phyloP scores from a whole-genome alignment of 768 basidiomycete genomes.

The Tulasnella sp. region DNA sequence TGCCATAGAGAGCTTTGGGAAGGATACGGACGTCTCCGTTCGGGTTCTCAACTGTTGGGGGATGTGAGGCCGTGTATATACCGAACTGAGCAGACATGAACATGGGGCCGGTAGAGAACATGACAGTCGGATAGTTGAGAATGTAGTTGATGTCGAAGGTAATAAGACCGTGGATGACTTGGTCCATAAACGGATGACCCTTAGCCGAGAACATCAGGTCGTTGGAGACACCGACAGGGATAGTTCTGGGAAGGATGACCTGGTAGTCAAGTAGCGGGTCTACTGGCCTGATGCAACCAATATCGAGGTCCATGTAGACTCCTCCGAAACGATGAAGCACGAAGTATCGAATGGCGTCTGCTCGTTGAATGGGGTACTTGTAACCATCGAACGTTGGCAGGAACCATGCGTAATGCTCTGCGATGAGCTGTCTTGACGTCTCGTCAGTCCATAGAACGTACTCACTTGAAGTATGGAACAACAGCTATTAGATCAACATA shows the following conservation, averaged over 20 bases:
- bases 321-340: constrained; percentile 93
- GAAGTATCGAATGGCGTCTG: constrained; percentile 97
- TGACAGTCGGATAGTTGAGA: constrained; percentile 97
- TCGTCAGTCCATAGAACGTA: constrained; percentile 98
- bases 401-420: constrained; percentile 81
- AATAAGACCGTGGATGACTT: constrained; percentile 83
- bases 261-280: constrained; percentile 79
- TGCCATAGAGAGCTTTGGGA: constrained; percentile 95
- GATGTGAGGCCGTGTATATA: constrained; percentile 62
- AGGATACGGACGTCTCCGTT: constrained; percentile 73
- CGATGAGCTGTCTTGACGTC: constrained; percentile 79
- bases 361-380: constrained; percentile 84
- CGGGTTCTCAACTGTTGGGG: constrained; percentile 40
- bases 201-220: constrained; percentile 91
- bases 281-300: constrained; percentile 78
- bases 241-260: constrained; percentile 87
- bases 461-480: constrained; percentile 43
- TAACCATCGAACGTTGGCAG: constrained; percentile 89
- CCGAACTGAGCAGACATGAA: constrained; percentile 93
- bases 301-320: constrained; percentile 91
- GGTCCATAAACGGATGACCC: constrained; percentile 77
- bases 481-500: background rate
- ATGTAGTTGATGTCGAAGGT: constrained; percentile 91
- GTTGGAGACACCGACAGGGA: constrained; percentile 94
- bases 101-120: constrained; percentile 99